Evolutionary conservation across 2,329 filamentous ascomycete species (phyloP), one percentile per base, ranked within the genome.

Genomic region (Juglanconis oblonga): DNA sequence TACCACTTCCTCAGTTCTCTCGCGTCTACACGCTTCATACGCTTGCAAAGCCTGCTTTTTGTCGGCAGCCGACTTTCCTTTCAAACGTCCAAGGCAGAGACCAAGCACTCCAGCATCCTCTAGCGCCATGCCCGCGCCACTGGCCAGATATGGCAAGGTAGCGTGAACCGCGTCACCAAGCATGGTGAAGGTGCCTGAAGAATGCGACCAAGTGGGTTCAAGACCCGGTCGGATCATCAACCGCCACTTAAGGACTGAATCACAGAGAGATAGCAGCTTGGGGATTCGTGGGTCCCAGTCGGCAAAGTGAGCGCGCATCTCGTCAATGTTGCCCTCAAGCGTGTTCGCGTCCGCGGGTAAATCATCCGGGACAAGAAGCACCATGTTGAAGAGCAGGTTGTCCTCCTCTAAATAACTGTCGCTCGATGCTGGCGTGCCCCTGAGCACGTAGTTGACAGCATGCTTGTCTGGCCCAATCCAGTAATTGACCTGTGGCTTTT

Each of bases 141-240:
- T 69, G 2, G 83, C 83, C 0, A 87, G 74, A 67, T 89, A 89
- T 0, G 86, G 87, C 0, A 89, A 74, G 0, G 84, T 88, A 1
- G 86, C 85, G 63, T 89, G 85, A 2, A 85, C 84, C 0, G 85
- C 83, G 65, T 89, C 86, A 0, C 87, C 86, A 0, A 88, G 74
- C 67, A 88, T 78, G 0, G 82, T 81, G 65, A 86, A 86, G 0
- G 81, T 73, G 0, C 79, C 84, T 0, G 77, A 81, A 0, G 78
- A 71, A 63, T 87, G 80, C 0, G 77, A 82, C 86, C 86, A 88
- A 1, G 69, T 68, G 5, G 71, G 70, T n/a, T 73, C 71, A 42
- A 86, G 75, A 5, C 79, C 79, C 1, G 78, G 78, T 1, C 84
- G 76, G 59, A 84, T 85, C 68, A 81, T 84, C 0, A 87, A 71